These are phyloP conservation scores for Kodamaea fukazawae DNA, from an alignment of 805 yeast genomes.

Conservation along the genomic window DNA sequence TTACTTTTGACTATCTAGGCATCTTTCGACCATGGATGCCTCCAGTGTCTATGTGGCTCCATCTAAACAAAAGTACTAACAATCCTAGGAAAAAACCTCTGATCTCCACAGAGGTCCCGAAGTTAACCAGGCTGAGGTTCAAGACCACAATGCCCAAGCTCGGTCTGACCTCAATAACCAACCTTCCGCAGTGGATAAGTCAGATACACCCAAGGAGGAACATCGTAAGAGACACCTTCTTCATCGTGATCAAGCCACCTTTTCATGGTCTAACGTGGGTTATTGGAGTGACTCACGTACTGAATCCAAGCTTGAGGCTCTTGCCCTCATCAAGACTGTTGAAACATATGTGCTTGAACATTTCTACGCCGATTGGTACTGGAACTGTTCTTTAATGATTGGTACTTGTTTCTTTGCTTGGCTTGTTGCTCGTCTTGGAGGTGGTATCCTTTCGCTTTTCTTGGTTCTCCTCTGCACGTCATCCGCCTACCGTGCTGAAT, in stretches of 20 bases:
- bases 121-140: constrained; percentile 10
- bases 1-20: too few relatives aligned
- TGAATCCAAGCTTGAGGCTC: constrained; percentile 24
- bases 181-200: constrained; percentile 2
- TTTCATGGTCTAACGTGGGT: constrained; percentile 42
- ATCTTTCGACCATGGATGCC: too few relatives aligned
- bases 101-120: constrained; percentile 2
- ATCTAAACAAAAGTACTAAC: too few relatives aligned
- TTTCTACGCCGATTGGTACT: constrained; percentile 69
- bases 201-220: constrained; percentile 1
- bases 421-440: constrained; percentile 59
- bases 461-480: constrained; percentile 59
- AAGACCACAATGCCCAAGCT: constrained; percentile 12
- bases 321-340: constrained; percentile 33
- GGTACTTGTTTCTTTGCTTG: constrained; percentile 76
- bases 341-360: constrained; percentile 65
- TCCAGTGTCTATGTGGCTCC: too few relatives aligned
- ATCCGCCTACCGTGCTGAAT: constrained; percentile 69
- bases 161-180: constrained; percentile 7
- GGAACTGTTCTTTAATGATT: constrained; percentile 60
- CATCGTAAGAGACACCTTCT: not conserved
- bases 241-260: constrained; percentile 22
- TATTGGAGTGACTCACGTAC: constrained; percentile 28
- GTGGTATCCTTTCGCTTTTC: constrained; percentile 60
- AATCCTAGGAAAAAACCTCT: too few relatives aligned